Base-by-base conservation (phyloP, 108 stramenopile genomes). In the Nitzschia sp. region DNA sequence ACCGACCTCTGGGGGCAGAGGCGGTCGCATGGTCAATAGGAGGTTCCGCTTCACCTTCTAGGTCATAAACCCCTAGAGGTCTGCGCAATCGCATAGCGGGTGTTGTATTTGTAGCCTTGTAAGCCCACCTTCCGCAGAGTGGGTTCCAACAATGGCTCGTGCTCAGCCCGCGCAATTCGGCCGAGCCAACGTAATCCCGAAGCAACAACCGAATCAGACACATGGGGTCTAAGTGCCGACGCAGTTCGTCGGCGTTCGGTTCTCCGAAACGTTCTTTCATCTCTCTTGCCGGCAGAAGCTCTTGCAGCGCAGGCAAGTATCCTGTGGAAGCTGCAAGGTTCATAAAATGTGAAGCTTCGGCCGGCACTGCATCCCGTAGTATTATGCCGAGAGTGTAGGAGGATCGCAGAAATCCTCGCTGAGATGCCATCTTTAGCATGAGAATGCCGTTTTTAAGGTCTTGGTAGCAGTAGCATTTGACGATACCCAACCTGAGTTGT, bases 61-160 rank as follows among this genome's bases (percentile, higher is more conserved):
- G 47, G 36, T 65, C 64, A 49, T 70, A 32, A 32, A 34, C 58
- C 9, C 63, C 56, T 28, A 9, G 54, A 27, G 63, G 67, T 64
- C 75, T 69, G 62, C 75, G 68, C 62, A 70, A 64, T 58, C 68
- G 68, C 63, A 70, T 24, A 24, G 46, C 56, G 23, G 61, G 21
- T 34, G 28, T 65, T 8, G 67, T 30, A 58, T 56, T 76, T 11
- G 69, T 64, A 11, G 88, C 85, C 65, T 89, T 91, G 70, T 88
- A 88, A 33, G 91, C 91, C 94, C 94, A 95, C 55, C 82, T 70
- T 32, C 94, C 94, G 63, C 94, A 95, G 33, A 84, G 63, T 15
- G 90, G 85, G 74, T 95, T 93, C 94, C 94, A 95, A 71, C 94
- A 95, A 67, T 95, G 94, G 51, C 84, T 85, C 6, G 94, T 93